Conservation (phyloP, 805 yeast species). For the Metschnikowia gelsemii region DNA sequence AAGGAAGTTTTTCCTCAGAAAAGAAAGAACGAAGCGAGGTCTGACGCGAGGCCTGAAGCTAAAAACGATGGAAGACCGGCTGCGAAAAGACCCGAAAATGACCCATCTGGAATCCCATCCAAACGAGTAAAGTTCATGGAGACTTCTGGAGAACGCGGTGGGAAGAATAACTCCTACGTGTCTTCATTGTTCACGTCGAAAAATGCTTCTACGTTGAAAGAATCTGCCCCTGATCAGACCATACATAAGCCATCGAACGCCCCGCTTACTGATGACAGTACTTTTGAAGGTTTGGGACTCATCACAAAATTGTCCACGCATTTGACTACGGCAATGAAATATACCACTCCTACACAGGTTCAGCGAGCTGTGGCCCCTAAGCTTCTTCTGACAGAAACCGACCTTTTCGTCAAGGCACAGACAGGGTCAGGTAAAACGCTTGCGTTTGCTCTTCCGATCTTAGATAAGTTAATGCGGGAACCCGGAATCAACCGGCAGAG, state of each 20-base stretch:
- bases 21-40: conserved; percentile 5
- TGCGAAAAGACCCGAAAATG: conserved; percentile 5
- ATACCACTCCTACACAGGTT: conserved; percentile 76
- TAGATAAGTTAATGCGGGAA: conserved; percentile 66
- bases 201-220: conserved; percentile 50
- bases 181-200: conserved; percentile 73
- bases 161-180: conserved; percentile 63
- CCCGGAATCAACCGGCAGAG: conserved; percentile 52
- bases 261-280: conserved; percentile 66
- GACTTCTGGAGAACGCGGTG: conserved; percentile 52
- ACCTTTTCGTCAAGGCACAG: conserved; percentile 90
- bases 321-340: conserved; percentile 54
- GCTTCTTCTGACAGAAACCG: conserved; percentile 44
- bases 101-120: conserved; percentile 6
- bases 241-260: conserved; percentile 73
- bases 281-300: conserved; percentile 73
- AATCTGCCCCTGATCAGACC: conserved; percentile 42
- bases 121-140: conserved; percentile 36
- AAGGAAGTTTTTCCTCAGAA: conserved; percentile 11
- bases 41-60: not conserved
- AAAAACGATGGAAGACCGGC: not conserved
- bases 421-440: conserved; percentile 98
- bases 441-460: conserved; percentile 80
- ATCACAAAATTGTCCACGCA: conserved; percentile 52
- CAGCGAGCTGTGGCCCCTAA: conserved; percentile 80